Evolutionary conservation across 495 filamentous ascomycete genomes (phyloP).

Genomic region (Elaphomyces granulatus): DNA sequence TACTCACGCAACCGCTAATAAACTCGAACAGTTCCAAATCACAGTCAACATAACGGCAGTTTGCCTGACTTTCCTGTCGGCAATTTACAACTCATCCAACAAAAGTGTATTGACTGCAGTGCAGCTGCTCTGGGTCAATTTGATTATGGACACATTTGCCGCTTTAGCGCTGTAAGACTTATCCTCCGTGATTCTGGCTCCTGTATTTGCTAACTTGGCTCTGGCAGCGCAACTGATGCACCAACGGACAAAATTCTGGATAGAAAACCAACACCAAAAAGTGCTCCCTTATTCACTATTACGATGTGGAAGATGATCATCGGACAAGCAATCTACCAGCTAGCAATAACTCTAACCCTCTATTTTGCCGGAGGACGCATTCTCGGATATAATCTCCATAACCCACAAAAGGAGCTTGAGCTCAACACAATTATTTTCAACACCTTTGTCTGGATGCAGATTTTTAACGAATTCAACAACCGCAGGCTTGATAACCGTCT

Average conservation of each 20-base stretch:
- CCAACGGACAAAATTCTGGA: conserved; percentile 66
- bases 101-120: conserved; percentile 69
- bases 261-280: conserved; percentile 71
- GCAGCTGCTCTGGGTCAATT: conserved; percentile 81
- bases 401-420: conserved; percentile 27
- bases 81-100: conserved; percentile 51
- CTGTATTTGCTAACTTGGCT: conserved; percentile 4
- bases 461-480: conserved; percentile 93
- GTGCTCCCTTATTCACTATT: conserved; percentile 57
- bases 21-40: conserved; percentile 48
- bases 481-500: conserved; percentile 76
- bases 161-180: conserved; percentile 50
- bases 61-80: conserved; percentile 65
- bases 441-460: conserved; percentile 93
- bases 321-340: conserved; percentile 71
- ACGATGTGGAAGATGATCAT: conserved; percentile 98
- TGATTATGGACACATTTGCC: conserved; percentile 91
- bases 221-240: conserved; percentile 53
- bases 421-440: conserved; percentile 76
- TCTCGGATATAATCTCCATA: conserved; percentile 34
- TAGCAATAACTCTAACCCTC: conserved; percentile 61
- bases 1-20: not conserved
- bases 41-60: conserved; percentile 88
- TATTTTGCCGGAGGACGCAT: conserved; percentile 56
- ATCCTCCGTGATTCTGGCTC: not conserved